A percentile compares a stretch with the other conserved stretches of the same genome.
Conservation (phyloP, 441 rosid genomes). For the Jatropha podagrica region DNA sequence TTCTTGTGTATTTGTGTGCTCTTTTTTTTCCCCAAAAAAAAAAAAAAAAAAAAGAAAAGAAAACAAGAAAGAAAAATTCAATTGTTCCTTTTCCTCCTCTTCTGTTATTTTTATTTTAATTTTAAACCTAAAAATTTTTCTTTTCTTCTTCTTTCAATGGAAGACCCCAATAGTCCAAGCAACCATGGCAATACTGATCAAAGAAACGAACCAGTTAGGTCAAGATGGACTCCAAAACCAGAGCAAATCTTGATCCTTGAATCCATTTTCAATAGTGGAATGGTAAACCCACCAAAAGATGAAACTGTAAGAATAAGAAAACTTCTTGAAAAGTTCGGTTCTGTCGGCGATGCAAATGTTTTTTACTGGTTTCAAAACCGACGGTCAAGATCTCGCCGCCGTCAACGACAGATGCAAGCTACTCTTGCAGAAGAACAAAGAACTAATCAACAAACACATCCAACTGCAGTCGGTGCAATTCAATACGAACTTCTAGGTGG, state of each 20-base stretch:
- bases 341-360: conserved; percentile 96
- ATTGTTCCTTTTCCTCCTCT: not conserved
- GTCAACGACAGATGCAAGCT: conserved; percentile 89
- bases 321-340: conserved; percentile 84
- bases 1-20: conserved; percentile 33
- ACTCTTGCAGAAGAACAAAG: conserved; percentile 47
- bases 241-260: conserved; percentile 97
- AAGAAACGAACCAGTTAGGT: conserved; percentile 71
- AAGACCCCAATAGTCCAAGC: conserved; percentile 50
- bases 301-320: conserved; percentile 90
- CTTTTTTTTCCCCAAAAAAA: conserved; percentile 5
- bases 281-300: conserved; percentile 96
- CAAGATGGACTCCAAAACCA: conserved; percentile 97
- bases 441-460: conserved; percentile 25
- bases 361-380: conserved; percentile 99
- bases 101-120: not conserved
- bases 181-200: conserved; percentile 34
- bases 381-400: conserved; percentile 93
- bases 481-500: conserved; percentile 31
- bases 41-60: too few species aligned
- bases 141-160: conserved; percentile 36
- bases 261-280: conserved; percentile 96
- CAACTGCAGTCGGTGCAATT: conserved; percentile 36
- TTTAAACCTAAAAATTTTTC: conserved; percentile 16
- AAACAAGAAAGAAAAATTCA: not conserved